Conservation (phyloP, 768 basidiomycete genomes). For the Calvatia gigantea region DNA sequence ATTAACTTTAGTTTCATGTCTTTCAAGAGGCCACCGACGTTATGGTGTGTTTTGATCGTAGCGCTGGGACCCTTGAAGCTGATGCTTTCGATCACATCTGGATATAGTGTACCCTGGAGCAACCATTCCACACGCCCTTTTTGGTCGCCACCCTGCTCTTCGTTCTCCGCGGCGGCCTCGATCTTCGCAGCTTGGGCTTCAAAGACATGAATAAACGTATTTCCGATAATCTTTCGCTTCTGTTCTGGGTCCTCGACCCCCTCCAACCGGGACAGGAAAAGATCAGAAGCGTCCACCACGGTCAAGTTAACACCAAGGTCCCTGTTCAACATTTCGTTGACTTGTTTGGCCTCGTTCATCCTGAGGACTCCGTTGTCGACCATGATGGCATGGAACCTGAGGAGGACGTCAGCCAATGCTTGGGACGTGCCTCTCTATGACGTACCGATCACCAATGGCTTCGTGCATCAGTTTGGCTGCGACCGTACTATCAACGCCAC, state of each 20-base stretch:
- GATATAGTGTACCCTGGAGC: slow-evolving; percentile 95
- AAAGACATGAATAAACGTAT: slow-evolving; percentile 98
- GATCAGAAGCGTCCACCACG: slow-evolving; percentile 91
- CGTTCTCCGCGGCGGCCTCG: slow-evolving; percentile 75
- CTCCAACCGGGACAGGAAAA: slow-evolving; percentile 85
- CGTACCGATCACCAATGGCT: slow-evolving; percentile 93
- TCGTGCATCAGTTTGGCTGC: slow-evolving; percentile 99
- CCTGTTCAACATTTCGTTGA: slow-evolving; percentile 88
- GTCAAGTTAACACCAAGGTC: slow-evolving; percentile 96
- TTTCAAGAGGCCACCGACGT: slow-evolving; percentile 92
- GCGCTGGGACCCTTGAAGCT: slow-evolving; percentile 99
- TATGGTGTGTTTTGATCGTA: slow-evolving; percentile 99
- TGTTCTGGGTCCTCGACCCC: slow-evolving; percentile 94
- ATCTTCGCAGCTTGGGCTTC: slow-evolving; percentile 91
- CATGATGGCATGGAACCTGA: slow-evolving; percentile 98
- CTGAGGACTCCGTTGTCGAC: slow-evolving; percentile 98
- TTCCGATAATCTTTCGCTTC: slow-evolving; percentile 98
- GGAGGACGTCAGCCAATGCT: background rate
- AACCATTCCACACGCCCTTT: slow-evolving; percentile 97
- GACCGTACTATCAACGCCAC: slow-evolving; percentile 97
- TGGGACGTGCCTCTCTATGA: slow-evolving; percentile 3
- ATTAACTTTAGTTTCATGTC: slow-evolving; percentile 99
- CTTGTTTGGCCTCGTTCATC: slow-evolving; percentile 85
- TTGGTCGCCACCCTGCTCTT: slow-evolving; percentile 64
- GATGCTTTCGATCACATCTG: slow-evolving; percentile 98